Evolutionary conservation across 768 basidiomycete species (phyloP).

Genomic region (Tricholomella constricta): DNA sequence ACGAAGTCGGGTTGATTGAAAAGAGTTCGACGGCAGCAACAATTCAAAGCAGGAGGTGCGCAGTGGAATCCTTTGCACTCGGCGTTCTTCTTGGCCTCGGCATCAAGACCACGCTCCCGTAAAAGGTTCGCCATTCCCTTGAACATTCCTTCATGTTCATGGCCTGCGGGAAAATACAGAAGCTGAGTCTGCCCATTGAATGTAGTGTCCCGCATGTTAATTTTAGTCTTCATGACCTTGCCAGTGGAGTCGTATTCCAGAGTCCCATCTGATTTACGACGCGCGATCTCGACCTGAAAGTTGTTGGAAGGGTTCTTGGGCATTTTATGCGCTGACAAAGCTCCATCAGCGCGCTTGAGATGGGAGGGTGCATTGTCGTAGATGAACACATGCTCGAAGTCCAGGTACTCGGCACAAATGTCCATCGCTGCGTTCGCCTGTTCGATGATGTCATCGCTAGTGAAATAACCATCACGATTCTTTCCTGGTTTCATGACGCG

Average conservation of each 20-base stretch:
- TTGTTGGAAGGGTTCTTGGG: neutral
- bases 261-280: neutral
- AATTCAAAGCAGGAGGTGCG: too few relatives aligned
- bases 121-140: constrained; percentile 16
- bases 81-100: too few relatives aligned
- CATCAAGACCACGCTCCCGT: neutral
- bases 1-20: too few relatives aligned
- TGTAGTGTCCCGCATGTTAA: neutral
- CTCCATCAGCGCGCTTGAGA: constrained; percentile 14
- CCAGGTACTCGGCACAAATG: constrained; percentile 12
- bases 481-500: constrained; percentile 19
- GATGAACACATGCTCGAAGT: constrained; percentile 18
- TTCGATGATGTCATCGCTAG: constrained; percentile 23
- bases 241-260: neutral
- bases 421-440: constrained; percentile 27
- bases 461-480: constrained; percentile 27
- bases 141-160: neutral
- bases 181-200: neutral
- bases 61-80: too few relatives aligned
- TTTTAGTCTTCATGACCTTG: neutral
- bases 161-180: neutral
- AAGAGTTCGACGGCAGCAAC: too few relatives aligned
- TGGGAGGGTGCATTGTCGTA: constrained; percentile 32
- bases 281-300: neutral
- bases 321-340: constrained; percentile 4